Conservation (phyloP, 2,329 filamentous ascomycete species). For the Saccharata proteae region DNA sequence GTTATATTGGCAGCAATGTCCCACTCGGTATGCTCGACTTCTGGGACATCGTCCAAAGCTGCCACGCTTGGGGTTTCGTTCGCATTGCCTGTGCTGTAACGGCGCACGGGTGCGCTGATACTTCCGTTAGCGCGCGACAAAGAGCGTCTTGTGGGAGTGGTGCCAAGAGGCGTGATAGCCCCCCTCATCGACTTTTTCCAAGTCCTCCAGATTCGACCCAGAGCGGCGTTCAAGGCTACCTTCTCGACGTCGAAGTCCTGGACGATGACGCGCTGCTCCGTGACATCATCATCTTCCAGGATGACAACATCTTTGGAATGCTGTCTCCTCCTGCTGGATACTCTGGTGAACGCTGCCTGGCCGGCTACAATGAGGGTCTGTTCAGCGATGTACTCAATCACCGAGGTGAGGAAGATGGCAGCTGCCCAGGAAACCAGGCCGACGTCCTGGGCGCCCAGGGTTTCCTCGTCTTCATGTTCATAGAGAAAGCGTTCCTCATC, state of each 20-base stretch:
- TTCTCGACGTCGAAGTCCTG: slow-evolving; percentile 89
- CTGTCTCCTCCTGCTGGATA: slow-evolving; percentile 29
- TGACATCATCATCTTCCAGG: slow-evolving; percentile 41
- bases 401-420: slow-evolving; percentile 90
- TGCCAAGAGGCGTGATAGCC: slow-evolving; percentile 16
- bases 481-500: slow-evolving; percentile 86
- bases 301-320: slow-evolving; percentile 9
- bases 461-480: slow-evolving; percentile 29
- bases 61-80: slow-evolving; percentile 6
- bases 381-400: slow-evolving; percentile 88
- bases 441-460: slow-evolving; percentile 3
- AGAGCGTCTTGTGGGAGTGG: slow-evolving; percentile 2
- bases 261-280: slow-evolving; percentile 61
- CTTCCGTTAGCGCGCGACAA: background rate
- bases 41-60: slow-evolving; percentile 15
- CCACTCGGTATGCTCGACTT: slow-evolving; percentile 32
- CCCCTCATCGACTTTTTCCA: slow-evolving; percentile 77
- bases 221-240: slow-evolving; percentile 74
- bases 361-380: slow-evolving; percentile 79
- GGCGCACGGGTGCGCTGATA: slow-evolving; percentile 1
- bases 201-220: slow-evolving; percentile 83
- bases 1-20: slow-evolving; percentile 49
- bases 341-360: slow-evolving; percentile 65
- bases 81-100: slow-evolving; percentile 8
- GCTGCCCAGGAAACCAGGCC: slow-evolving; percentile 69